These are phyloP conservation scores for Apiotrichum mycotoxinovorans DNA, from an alignment of 1,284 basidiomycete species.

Conservation along the genomic window DNA sequence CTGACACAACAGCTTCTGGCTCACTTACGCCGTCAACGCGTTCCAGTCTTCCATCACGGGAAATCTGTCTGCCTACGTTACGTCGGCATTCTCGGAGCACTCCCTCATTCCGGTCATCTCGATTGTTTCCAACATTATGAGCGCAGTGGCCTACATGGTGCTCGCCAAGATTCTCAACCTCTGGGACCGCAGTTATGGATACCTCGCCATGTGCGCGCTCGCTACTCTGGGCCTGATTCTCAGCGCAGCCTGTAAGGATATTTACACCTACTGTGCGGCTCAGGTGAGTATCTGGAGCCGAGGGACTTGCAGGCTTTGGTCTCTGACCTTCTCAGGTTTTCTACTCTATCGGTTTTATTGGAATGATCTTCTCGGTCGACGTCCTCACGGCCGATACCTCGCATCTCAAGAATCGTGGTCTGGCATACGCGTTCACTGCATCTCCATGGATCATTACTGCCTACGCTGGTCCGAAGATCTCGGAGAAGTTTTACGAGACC, in stretches of 20 bases:
- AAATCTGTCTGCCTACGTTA: conserved; percentile 35
- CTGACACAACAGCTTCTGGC: conserved; percentile 31
- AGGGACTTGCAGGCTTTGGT: not conserved
- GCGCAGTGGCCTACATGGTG: conserved; percentile 36
- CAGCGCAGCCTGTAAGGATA: conserved; percentile 35
- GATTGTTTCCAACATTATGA: conserved; percentile 37
- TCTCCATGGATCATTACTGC: conserved; percentile 51
- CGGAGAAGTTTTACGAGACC: conserved; percentile 35
- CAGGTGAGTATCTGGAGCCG: conserved; percentile 20
- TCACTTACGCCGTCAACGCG: conserved; percentile 39
- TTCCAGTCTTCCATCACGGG: conserved; percentile 40
- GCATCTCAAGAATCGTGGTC: conserved; percentile 45
- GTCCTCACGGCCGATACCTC: conserved; percentile 50
- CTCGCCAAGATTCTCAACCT: conserved; percentile 40
- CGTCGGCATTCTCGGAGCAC: conserved; percentile 32
- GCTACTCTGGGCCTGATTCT: conserved; percentile 41
- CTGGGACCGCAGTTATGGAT: conserved; percentile 36
- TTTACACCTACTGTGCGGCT: conserved; percentile 38
- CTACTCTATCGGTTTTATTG: conserved; percentile 45
- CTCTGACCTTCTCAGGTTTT: conserved; percentile 24
- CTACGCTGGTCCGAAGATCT: conserved; percentile 39
- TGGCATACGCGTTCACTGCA: conserved; percentile 50
- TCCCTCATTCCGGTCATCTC: conserved; percentile 42
- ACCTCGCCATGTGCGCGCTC: conserved; percentile 25
- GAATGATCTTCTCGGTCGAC: conserved; percentile 48